Evolutionary conservation across 192 early-diverging fungal genomes (phyloP), one percentile per base, ranked within the genome.

Genomic region (Podila minutissima): DNA sequence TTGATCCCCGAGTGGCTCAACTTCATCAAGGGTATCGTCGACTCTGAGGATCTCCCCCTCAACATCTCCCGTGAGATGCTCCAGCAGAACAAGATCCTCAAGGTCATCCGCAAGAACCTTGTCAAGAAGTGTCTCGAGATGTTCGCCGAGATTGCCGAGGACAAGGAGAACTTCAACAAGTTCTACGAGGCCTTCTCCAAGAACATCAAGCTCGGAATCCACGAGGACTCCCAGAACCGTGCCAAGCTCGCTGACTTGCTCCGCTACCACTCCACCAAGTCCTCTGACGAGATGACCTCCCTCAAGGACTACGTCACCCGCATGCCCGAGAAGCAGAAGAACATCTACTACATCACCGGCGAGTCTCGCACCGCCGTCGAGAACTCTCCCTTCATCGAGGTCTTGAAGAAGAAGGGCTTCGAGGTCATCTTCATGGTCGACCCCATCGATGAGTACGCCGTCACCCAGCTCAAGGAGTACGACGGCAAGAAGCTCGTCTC

Each of bases 251-350:
- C 97, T 82, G 96, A 99, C 71, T 91, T 99, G 71, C 93, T 99
- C 74, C 95, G 97, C 78, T 99, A 93, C 93, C 86, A 94, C 95
- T 97, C 97, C 72, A 98, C 98, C 91, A 98, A 97, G 93, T 99
- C 97, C 83, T 92, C 91, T 62, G 97, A 99, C 78, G 97, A 99
- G 87, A 86, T 94, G 88, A 97, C 97, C 79, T 98, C 97, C 64
- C 88, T 99, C 86, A 98, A 99, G 94, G 98, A 99, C 92, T 99
- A 99, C 84, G 91, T 99, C 75, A 98, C 96, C 72, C 98, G 98
- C 86, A 99, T 99, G 98, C 95, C 96, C 86, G 97, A 98, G 91
- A 97, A 97, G 94, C 98, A 99, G 88, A 97, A 99, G 94, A 94
- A 95, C 91, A 99, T 99, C 88, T 99, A 99, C 91, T 96, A 96